Base-by-base conservation (phyloP, 768 basidiomycete genomes). In the Kwoniella shandongensis region DNA sequence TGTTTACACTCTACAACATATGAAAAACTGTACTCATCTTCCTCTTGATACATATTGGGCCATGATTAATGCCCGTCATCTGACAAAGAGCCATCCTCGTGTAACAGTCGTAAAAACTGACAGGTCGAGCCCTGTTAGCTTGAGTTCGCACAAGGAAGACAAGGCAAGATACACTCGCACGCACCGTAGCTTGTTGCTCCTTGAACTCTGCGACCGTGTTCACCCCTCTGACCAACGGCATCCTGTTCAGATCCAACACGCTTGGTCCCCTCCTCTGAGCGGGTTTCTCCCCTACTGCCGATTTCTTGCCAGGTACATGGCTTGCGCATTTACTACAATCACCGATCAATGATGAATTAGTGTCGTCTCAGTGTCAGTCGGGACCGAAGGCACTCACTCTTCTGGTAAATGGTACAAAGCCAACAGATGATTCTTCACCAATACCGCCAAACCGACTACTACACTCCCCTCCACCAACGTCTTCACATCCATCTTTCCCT, bases 271-370 rank as follows among this genome's bases (percentile, higher is more conserved):
- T 83, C 65, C 83, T 85, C 1, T 79, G 74, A 4, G 86, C 88
- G 13, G 88, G 82, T 69, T 86, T 88, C 75, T 99, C 94, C 1
- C 93, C 93, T 2, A 87, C 74, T 0, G 89, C 84, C 51, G 85
- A 89, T 78, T 97, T 97, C 82, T 97, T 98, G 18, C 88, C 88
- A 4, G 85, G 76, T 3, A 85, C 82, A 71, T 88, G 96, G 76
- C 92, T 97, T 44, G 82, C 80, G 63, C 91, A 91, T 88, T 96
- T 98, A 41, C 92, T 96, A 55, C 27, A 7, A 51, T 30, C 27
- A 52, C 64, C 40, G 61, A 8, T 40, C 38, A 51, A 26, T 13
- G 40, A 48, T 32, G 40, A 41, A 51, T 35, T 47, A 25, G n/a
- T 44, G 44, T 13, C 27, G n/a, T 27, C 8, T 15, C 2, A 17